Conservation (phyloP, 345 rosid genomes). For the Syzygium aqueum region DNA sequence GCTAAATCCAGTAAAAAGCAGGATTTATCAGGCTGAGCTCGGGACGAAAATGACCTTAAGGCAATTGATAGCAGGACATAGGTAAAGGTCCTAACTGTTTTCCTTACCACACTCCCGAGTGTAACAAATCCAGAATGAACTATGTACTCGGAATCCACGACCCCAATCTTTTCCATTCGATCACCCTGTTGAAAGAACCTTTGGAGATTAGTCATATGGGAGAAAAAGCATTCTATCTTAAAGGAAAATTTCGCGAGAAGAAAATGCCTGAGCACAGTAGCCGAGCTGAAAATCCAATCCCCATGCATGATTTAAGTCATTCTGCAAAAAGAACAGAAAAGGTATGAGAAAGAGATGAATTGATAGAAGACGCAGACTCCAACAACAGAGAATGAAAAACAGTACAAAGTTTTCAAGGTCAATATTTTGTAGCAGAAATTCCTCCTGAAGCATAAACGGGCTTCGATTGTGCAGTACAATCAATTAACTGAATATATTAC, state of each 20-base stretch:
- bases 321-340: conserved; percentile 22
- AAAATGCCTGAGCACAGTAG: conserved; percentile 63
- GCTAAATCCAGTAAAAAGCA: background rate
- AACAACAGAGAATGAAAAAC: background rate
- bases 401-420: background rate
- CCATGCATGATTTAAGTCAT: conserved; percentile 72
- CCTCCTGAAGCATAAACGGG: background rate
- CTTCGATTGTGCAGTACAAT: background rate
- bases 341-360: background rate
- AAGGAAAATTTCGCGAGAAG: background rate
- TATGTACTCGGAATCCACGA: conserved; percentile 71
- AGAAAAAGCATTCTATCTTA: background rate
- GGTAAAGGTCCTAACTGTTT: conserved; percentile 19
- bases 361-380: background rate
- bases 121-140: conserved; percentile 58
- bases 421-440: background rate
- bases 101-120: conserved; percentile 40
- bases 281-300: conserved; percentile 75
- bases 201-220: background rate
- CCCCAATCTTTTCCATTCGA: conserved; percentile 55
- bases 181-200: conserved; percentile 41
- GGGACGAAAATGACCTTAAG: background rate
- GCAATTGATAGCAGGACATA: background rate
- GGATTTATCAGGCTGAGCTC: background rate
- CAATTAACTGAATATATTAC: background rate